phyloP scores from a whole-genome alignment of 495 filamentous ascomycete species.

The Cryomyces minteri region DNA sequence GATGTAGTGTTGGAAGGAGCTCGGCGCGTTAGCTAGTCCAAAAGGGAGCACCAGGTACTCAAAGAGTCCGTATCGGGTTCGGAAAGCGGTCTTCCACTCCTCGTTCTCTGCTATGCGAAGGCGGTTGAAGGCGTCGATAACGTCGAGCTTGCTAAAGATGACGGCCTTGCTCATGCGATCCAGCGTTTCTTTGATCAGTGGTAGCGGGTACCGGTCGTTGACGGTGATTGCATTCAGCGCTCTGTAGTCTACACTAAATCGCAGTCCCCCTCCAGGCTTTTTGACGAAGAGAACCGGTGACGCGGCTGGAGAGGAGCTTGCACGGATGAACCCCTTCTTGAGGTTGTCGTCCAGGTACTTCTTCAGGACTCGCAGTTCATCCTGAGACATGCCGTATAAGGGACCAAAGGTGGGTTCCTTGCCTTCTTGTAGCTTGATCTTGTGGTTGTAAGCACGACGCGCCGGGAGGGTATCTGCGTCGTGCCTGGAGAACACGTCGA shows the following conservation, averaged over 20 bases:
- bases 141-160: constrained; percentile 11
- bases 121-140: constrained; percentile 21
- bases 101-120: constrained; percentile 16
- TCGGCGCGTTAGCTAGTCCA: constrained; percentile 10
- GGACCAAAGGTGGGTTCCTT: not conserved
- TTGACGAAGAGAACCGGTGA: constrained; percentile 7
- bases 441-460: not conserved
- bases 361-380: not conserved
- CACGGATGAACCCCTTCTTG: constrained; percentile 11
- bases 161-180: constrained; percentile 3
- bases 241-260: constrained; percentile 15
- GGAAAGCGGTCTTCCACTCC: constrained; percentile 21
- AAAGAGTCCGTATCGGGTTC: constrained; percentile 13
- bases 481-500: not conserved
- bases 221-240: constrained; percentile 7
- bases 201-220: constrained; percentile 11
- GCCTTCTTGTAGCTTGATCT: not conserved
- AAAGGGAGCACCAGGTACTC: constrained; percentile 15
- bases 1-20: constrained; percentile 17
- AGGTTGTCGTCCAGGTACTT: constrained; percentile 1
- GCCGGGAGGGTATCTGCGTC: not conserved
- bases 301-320: constrained; percentile 3
- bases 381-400: not conserved
- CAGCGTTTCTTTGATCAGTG: constrained; percentile 10
- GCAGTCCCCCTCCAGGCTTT: constrained; percentile 7